A percentile compares a stretch with the other conserved stretches of the same genome.
Evolutionary conservation across 2,329 filamentous ascomycete species (phyloP).

Genomic region (Tolypocladium ovalisporum): DNA sequence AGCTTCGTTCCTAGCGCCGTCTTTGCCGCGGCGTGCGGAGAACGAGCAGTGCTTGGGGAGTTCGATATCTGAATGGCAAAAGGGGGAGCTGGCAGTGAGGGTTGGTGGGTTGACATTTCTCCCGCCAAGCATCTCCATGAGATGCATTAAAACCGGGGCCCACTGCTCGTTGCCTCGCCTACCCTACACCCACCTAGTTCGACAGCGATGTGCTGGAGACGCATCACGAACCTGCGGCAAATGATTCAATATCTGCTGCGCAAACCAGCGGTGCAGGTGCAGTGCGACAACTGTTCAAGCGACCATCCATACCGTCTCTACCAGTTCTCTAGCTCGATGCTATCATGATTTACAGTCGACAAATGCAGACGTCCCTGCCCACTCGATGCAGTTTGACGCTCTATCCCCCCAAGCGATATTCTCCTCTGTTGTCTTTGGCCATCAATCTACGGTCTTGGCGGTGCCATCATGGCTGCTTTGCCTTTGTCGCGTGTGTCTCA

Average conservation of each 20-base stretch:
- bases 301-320: background rate
- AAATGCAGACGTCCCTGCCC: background rate
- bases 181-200: background rate
- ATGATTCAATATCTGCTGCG: no score
- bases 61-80: background rate
- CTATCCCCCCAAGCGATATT: background rate
- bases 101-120: background rate
- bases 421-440: background rate
- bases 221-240: background rate
- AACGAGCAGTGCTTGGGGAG: background rate
- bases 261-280: no score
- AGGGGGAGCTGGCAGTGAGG: background rate
- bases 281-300: no score
- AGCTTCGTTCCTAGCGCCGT: background rate
- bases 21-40: background rate
- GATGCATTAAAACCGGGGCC: background rate
- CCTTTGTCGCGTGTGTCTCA: slow-evolving; percentile 12
- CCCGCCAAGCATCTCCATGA: background rate
- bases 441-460: background rate
- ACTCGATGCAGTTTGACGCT: background rate
- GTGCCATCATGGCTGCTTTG: slow-evolving; percentile 4
- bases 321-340: background rate
- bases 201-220: no score
- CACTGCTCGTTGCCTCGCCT: background rate
- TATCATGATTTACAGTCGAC: background rate